Conservation (phyloP, 176 grass and related monocot species). For the Eleusine indica region DNA sequence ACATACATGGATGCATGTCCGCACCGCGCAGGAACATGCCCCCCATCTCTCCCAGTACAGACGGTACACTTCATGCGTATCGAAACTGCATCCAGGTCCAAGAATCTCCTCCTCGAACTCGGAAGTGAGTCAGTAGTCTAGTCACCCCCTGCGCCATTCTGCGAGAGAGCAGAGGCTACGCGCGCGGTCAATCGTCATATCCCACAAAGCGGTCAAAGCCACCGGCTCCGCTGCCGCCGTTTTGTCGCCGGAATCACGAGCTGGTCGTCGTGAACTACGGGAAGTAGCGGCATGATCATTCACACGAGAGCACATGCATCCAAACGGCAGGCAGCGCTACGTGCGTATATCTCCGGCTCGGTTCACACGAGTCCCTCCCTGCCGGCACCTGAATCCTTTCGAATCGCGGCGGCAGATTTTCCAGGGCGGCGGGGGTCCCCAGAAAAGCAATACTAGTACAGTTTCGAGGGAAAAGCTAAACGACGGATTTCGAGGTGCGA, state of each 20-base stretch:
- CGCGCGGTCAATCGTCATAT: background rate
- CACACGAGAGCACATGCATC: slow-evolving; percentile 7
- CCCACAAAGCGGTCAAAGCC: background rate
- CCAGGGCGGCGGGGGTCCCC: background rate
- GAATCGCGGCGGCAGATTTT: slow-evolving; percentile 38
- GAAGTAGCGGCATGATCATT: background rate
- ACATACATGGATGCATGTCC: background rate
- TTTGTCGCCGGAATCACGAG: slow-evolving; percentile 20
- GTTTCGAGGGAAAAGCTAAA: too few relatives aligned
- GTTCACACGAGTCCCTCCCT: background rate
- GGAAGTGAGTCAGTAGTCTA: background rate
- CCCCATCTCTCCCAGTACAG: background rate
- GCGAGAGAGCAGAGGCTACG: background rate
- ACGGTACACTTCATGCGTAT: background rate
- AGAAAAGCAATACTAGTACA: background rate
- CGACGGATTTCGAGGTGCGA: slow-evolving; percentile 2
- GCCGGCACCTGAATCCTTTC: slow-evolving; percentile 18
- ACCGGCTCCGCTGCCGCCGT: background rate
- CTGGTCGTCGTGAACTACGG: background rate
- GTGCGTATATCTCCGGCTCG: background rate
- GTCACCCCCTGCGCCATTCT: slow-evolving; percentile 14
- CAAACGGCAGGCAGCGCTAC: slow-evolving; percentile 25
- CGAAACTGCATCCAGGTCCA: background rate
- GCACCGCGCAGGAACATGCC: background rate
- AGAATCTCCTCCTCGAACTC: slow-evolving; percentile 3